Percentiles rank a stretch among this genome's conserved stretches.
phyloP scores from a whole-genome alignment of 2,329 filamentous ascomycete species.

The Metarhizium brunneum region DNA sequence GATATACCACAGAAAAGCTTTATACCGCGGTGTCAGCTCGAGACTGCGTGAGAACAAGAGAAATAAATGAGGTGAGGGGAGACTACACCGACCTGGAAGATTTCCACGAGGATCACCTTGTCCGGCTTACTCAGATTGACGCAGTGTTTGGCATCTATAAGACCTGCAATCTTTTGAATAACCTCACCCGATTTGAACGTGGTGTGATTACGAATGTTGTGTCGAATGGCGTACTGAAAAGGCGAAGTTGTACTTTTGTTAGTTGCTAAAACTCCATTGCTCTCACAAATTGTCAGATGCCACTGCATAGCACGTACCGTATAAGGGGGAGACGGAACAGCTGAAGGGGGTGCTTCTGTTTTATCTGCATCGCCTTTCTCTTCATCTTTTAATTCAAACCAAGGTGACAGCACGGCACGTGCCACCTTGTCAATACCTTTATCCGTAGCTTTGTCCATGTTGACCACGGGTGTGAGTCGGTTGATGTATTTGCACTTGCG shows the following conservation, averaged over 20 bases:
- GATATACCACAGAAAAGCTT: constrained; percentile 64
- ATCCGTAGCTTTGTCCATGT: constrained; percentile 56
- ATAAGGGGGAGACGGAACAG: constrained; percentile 11
- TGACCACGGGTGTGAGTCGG: constrained; percentile 41
- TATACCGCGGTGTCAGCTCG: not conserved
- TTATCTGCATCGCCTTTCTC: constrained; percentile 9
- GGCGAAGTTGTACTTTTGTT: not conserved
- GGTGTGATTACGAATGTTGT: constrained; percentile 66
- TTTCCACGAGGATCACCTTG: constrained; percentile 68
- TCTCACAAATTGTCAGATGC: not conserved
- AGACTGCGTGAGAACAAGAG: not conserved
- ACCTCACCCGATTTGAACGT: constrained; percentile 57
- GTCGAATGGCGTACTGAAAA: constrained; percentile 69
- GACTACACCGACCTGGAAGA: constrained; percentile 57
- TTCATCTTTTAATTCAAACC: constrained; percentile 43
- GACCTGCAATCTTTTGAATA: constrained; percentile 60
- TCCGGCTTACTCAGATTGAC: constrained; percentile 73
- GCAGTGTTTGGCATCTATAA: constrained; percentile 59
- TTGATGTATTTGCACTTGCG: constrained; percentile 50
- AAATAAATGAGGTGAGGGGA: constrained; percentile 9
- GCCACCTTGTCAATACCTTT: constrained; percentile 59
- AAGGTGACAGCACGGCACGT: constrained; percentile 48
- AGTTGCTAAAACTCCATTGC: not conserved
- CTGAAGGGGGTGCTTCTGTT: constrained; percentile 3
- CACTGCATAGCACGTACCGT: constrained; percentile 30